Base-by-base conservation (phyloP, 1,284 basidiomycete species). In the Tetrapyrgos nigripes region DNA sequence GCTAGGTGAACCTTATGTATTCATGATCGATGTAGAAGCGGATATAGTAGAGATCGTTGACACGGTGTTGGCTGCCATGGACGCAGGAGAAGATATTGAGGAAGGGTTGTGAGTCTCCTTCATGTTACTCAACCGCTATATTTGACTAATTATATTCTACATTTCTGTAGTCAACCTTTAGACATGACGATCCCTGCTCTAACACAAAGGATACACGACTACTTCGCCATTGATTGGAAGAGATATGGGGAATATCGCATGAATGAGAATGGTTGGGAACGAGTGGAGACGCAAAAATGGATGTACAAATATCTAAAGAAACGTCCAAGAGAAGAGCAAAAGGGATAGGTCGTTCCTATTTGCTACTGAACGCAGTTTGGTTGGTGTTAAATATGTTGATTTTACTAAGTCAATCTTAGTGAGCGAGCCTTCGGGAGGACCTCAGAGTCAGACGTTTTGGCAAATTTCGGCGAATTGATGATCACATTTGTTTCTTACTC, bases 141-240 rank as follows among this genome's bases (percentile, higher is more conserved):
- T 8, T 33, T 33, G 31, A 33, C 31, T 33, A 33, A 8, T 33
- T 33, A 33, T 14, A 8, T 33, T 8, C 14, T 8, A 14, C 14
- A 33, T 33, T 33, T 14, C 31, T 10, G 24, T 35, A 56, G 55
- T 29, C n/a, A 27, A 43, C 55, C 55, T 19, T 47, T 33, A 14
- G 55, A 56, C 28, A 56, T 56, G 55, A 56, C 55, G 6, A 43
- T 37, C 14, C 46, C 48, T 28, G 55, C 55, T 19, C 23, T 56
- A 17, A 29, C 46, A 14, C 33, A 43, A 29, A 47, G 55, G 17
- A 43, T 56, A 21, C 17, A 50, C 10, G 55, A 56, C 40, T 56
- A 56, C 26, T 56, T 56, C 21, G 37, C 55, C n/a, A 49, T 56
- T 27, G 55, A 56, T 21, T 56, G 55, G 55, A 43, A 50, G 26